Evolutionary conservation across 441 rosid species (phyloP), one percentile per base, ranked within the genome.

Genomic region (Manihot esculenta): DNA sequence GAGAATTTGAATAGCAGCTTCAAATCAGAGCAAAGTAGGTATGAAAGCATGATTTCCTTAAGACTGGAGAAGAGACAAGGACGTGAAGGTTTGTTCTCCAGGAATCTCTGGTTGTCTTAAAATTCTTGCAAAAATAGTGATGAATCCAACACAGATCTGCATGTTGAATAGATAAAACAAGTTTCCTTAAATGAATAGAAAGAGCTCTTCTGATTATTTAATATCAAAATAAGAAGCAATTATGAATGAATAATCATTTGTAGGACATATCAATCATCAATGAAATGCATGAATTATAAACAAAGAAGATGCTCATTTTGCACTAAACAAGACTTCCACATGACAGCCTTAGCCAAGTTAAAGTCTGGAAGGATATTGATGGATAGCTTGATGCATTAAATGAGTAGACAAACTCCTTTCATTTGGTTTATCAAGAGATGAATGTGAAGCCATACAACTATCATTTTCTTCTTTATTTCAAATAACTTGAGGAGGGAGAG

Each of bases 71-170:
- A 59, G 41, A 26, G 60, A 61, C 48, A 14, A 33, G 26, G 44
- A 30, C 5, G 57, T 33, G 33, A 54, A 10, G 23, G 30, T 38
- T 9, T 38, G 42, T n/a, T n/a, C n/a, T n/a, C n/a, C n/a, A 38
- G 7, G 68, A 14, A 15, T 2, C 5, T 12, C 20, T 14, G 54
- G 56, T 14, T 14, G 26, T 42, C 30, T 62, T 14, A 4, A 44
- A 4, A n/a, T n/a, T 23, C 35, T 59, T 60, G 64, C 47, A 61
- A 35, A 38, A 35, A 41, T n/a, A 33, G 42, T 47, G 68, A 48
- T 17, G 56, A 49, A 64, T 48, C 14, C 41, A 64, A 48, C 38
- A 47, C 21, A 64, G 23, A 47, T 15, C 55, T 64, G 55, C 68
- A 64, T 30, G 23, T 26, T 12, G 26, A 47, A 26, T 20, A 64